These are phyloP conservation scores for Petunia hybrid DNA, from an alignment of 305 asterid species.

Conservation along the genomic window DNA sequence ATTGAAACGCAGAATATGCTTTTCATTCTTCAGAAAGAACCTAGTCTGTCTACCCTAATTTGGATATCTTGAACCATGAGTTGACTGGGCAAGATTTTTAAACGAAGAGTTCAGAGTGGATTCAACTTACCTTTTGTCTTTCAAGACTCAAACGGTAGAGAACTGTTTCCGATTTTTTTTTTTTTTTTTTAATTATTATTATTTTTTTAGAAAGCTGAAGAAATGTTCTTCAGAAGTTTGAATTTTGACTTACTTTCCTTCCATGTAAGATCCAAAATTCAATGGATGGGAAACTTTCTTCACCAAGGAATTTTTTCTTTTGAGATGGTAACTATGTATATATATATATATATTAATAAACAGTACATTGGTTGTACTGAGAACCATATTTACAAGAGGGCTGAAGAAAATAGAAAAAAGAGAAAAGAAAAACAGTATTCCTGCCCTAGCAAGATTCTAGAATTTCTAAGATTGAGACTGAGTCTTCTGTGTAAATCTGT, in stretches of 20 bases:
- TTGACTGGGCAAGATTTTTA: background rate
- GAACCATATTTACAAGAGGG: no score
- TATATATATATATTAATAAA: no score
- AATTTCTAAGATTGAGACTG: no score
- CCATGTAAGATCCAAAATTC: slow-evolving; percentile 10
- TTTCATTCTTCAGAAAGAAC: slow-evolving; percentile 17
- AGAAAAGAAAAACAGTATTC: no score
- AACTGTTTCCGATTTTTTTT: no score
- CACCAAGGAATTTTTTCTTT: background rate
- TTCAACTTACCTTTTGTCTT: background rate
- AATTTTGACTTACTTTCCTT: background rate
- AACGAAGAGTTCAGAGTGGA: background rate
- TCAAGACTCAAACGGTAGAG: background rate
- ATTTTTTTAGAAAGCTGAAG: no score
- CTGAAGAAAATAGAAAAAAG: no score
- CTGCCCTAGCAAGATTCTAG: no score
- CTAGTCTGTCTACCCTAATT: background rate
- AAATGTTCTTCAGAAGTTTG: background rate
- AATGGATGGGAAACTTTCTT: background rate
- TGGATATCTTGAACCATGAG: background rate
- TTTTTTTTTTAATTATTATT: no score
- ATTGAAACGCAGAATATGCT: slow-evolving; percentile 25
- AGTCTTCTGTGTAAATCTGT: no score
- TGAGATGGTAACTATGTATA: no score
- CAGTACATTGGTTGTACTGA: no score